Base-by-base conservation (phyloP, 1,284 basidiomycete species). In the Ustilago xerochloae region DNA sequence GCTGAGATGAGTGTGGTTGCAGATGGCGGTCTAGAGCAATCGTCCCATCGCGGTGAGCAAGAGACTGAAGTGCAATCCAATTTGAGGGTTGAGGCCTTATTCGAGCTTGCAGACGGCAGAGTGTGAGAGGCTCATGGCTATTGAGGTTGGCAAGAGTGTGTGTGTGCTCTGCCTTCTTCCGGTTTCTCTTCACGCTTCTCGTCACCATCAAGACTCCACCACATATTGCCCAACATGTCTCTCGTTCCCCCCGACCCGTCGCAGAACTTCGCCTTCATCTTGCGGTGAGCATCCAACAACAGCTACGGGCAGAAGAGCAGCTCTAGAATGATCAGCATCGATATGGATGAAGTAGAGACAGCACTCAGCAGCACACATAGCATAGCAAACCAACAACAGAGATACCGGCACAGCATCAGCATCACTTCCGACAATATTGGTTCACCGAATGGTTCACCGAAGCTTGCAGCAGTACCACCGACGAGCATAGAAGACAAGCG, bases 221-320 rank as follows among this genome's bases (percentile, higher is more conserved):
- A 61, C 59, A 58, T 54, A 66, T 70, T 52, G 71, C 66, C 70
- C 67, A 80, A 66, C 74, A 80, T 80, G 78, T 80, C 78, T 76
- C 78, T 80, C 69, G 78, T 78, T 51, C 74, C 78, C 63, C 81
- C 81, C 56, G 82, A 84, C 79, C 81, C 81, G 58, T 84, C 82
- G 69, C 80, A 82, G 77, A 78, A 83, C 72, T 84, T 84, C 66
- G 80, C 81, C 61, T 82, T 83, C 80, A 84, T 84, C 66, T 71
- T 84, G 76, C 82, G 80, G 79, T 81, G 59, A 76, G 74, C 69
- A 72, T 69, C 57, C 52, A 41, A 52, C 47, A 35, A 26, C 46
- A 52, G n/a, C 24, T 22, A 32, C 32, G 28, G 39, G 36, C n/a
- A n/a, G 22, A 29, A 10, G 24, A 58, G 56, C 50, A 59, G 33